phyloP scores from a whole-genome alignment of 2,329 filamentous ascomycete genomes.

The Phialemonium atrogriseum region DNA sequence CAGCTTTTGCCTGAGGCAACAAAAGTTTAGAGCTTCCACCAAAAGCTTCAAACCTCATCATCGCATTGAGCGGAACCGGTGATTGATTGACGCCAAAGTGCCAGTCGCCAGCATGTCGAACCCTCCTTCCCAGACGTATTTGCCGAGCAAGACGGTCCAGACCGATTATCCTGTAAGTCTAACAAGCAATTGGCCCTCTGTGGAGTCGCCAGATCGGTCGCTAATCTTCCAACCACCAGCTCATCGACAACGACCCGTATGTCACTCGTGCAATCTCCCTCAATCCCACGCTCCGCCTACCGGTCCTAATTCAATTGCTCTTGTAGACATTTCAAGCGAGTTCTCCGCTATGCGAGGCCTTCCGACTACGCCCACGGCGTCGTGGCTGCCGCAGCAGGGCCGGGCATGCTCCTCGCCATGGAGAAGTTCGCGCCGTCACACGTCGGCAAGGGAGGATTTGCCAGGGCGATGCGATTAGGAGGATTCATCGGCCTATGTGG shows the following conservation, averaged over 20 bases:
- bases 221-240: slow-evolving; percentile 44
- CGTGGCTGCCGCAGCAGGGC: slow-evolving; percentile 61
- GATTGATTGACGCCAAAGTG: no score
- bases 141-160: slow-evolving; percentile 70
- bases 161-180: slow-evolving; percentile 78
- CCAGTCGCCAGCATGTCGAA: slow-evolving; percentile 30
- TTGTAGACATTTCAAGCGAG: slow-evolving; percentile 78
- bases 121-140: slow-evolving; percentile 34
- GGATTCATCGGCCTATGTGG: slow-evolving; percentile 65
- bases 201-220: slow-evolving; percentile 12
- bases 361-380: slow-evolving; percentile 73
- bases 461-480: slow-evolving; percentile 72
- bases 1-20: no score
- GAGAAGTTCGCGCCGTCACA: slow-evolving; percentile 81
- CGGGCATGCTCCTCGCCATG: slow-evolving; percentile 66
- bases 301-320: slow-evolving; percentile 20
- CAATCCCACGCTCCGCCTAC: slow-evolving; percentile 3
- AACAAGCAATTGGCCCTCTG: slow-evolving; percentile 11
- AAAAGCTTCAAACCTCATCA: no score
- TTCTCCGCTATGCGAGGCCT: slow-evolving; percentile 75
- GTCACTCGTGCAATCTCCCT: slow-evolving; percentile 21
- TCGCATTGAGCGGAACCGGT: no score
- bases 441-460: slow-evolving; percentile 74
- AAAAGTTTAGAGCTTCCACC: no score
- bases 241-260: slow-evolving; percentile 99